These are phyloP conservation scores for Ramularia endophylla DNA, from an alignment of 2,329 filamentous ascomycete species.

Conservation along the genomic window DNA sequence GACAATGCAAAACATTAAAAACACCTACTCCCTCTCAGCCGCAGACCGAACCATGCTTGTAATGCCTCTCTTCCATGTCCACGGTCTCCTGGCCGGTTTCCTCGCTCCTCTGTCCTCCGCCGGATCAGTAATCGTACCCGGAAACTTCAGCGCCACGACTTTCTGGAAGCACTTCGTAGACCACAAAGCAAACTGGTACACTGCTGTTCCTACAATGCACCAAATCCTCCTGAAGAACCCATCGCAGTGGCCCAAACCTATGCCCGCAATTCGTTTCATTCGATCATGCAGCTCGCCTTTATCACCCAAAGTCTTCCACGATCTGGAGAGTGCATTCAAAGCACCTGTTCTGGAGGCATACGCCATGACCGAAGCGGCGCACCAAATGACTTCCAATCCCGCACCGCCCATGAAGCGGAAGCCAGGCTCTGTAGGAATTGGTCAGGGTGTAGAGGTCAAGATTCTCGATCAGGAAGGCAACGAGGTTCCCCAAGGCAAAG, in stretches of 20 bases:
- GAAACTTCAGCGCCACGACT: slow-evolving; percentile 71
- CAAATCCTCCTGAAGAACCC: slow-evolving; percentile 77
- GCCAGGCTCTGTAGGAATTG: slow-evolving; percentile 75
- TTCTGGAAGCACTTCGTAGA: slow-evolving; percentile 76
- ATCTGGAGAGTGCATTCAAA: slow-evolving; percentile 67
- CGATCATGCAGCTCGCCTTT: slow-evolving; percentile 81
- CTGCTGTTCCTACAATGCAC: slow-evolving; percentile 87
- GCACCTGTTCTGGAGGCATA: slow-evolving; percentile 85
- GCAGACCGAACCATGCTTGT: slow-evolving; percentile 76
- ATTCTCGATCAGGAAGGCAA: slow-evolving; percentile 67
- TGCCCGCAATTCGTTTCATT: slow-evolving; percentile 75
- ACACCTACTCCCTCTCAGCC: slow-evolving; percentile 66
- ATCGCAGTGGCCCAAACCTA: slow-evolving; percentile 51
- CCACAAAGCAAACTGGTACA: slow-evolving; percentile 83
- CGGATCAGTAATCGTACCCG: slow-evolving; percentile 72
- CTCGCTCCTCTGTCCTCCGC: slow-evolving; percentile 69
- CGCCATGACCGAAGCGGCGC: slow-evolving; percentile 86
- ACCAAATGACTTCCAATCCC: slow-evolving; percentile 70
- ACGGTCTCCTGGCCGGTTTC: slow-evolving; percentile 78
- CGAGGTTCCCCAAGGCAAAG: slow-evolving; percentile 60
- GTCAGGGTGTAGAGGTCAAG: slow-evolving; percentile 74
- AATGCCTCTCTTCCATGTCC: slow-evolving; percentile 88
- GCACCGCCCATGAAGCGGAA: slow-evolving; percentile 62
- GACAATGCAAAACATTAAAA: slow-evolving; percentile 77
- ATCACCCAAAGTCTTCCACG: slow-evolving; percentile 73